These are phyloP conservation scores for Hypholoma sublateritium DNA, from an alignment of 768 basidiomycete genomes.

Conservation along the genomic window DNA sequence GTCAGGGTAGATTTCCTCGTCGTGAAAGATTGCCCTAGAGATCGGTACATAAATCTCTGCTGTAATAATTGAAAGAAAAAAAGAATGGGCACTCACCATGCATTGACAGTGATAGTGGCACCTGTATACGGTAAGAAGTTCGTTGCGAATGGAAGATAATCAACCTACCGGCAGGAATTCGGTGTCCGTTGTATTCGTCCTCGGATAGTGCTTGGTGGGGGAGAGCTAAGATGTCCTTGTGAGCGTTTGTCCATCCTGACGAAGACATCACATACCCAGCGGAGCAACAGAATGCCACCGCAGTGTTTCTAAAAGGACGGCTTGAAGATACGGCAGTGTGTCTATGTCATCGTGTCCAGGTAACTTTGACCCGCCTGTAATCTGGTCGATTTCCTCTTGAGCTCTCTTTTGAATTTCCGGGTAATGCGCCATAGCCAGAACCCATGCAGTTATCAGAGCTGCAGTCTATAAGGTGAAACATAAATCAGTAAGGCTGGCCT, in stretches of 20 bases:
- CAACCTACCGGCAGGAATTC: slow-evolving; percentile 23
- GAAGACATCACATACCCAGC: slow-evolving; percentile 23
- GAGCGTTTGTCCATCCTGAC: not conserved
- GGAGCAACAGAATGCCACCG: slow-evolving; percentile 41
- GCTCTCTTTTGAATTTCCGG: slow-evolving; percentile 42
- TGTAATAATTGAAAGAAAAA: not conserved
- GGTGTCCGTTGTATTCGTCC: slow-evolving; percentile 30
- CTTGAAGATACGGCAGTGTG: slow-evolving; percentile 42
- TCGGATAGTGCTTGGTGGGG: slow-evolving; percentile 34
- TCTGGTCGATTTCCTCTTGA: slow-evolving; percentile 43
- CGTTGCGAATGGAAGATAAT: not conserved
- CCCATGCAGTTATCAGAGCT: slow-evolving; percentile 26
- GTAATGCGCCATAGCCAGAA: slow-evolving; percentile 36
- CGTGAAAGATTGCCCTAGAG: slow-evolving; percentile 44
- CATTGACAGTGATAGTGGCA: slow-evolving; percentile 24
- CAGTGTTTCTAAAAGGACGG: slow-evolving; percentile 40
- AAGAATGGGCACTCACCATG: slow-evolving; percentile 18
- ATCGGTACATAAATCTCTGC: not conserved
- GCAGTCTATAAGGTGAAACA: slow-evolving; percentile 18
- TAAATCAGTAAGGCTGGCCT: too few relatives aligned
- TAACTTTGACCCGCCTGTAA: slow-evolving; percentile 36
- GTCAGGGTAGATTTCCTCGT: slow-evolving; percentile 49
- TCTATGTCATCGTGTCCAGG: slow-evolving; percentile 40
- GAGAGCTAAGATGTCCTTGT: slow-evolving; percentile 21
- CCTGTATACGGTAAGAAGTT: slow-evolving; percentile 12